Evolutionary conservation across 106 monocot genomes (phyloP), one percentile per base, ranked within the genome.

Genomic region (Iris macrosiphon): DNA sequence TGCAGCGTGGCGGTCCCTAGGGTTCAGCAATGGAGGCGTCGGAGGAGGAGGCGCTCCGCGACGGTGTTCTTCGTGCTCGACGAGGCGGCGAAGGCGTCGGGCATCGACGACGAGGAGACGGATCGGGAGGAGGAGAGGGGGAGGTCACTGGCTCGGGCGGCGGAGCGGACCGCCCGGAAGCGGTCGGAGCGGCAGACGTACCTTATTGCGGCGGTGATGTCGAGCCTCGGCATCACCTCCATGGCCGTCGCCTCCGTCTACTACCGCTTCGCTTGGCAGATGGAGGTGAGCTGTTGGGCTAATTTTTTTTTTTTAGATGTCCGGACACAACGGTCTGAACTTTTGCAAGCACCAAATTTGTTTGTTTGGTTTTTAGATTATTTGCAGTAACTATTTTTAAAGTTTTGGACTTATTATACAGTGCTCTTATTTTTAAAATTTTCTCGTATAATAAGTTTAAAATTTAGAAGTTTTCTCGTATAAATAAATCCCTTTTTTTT

Each of bases 161-260:
- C 39, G 54, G 72, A 87, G 69, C 68, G 75, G 66, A 70, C 25
- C 58, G 72, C 61, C 59, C 66, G 80, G 69, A 96, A 96, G 74
- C 61, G 28, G 43, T 65, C 71, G 15, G 96, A 96, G 83, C 63
- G 90, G 37, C 44, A 65, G 46, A 67, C 96, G 21, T 96, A 96
- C 43, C 68, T 96, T 14, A 60, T 87, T 3, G 96, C 96, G 1
- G 96, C 96, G 14, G 72, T 96, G 20, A 56, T 83, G 72, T 90
- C 96, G 34, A 96, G 77, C 72, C 43, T 96, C 49, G 96, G 96
- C 19, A 75, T 96, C 72, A 96, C 90, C 5, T 86, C 96, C 63
- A 96, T 96, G 96, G 96, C 96, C 66, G 59, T 83, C 57, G 72
- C 58, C 21, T 69, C 96, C 59, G 90, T 96, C 9, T 90, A 96